Evolutionary conservation across 352 stramenopile genomes (phyloP).

Genomic region (Bremia lactucae): DNA sequence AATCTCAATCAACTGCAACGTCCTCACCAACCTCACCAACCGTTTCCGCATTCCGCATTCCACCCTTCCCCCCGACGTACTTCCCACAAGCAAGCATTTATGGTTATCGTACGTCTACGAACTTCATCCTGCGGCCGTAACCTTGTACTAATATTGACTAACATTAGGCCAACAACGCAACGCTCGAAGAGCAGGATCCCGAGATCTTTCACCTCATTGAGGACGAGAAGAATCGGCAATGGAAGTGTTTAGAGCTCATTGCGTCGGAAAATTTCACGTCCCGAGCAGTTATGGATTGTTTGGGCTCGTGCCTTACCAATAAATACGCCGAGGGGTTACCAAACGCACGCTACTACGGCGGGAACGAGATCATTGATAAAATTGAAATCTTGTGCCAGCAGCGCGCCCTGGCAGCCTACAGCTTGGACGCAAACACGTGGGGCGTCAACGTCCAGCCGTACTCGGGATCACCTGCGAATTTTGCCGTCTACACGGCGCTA

Average conservation of each 20-base stretch:
- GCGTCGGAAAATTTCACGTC: constrained; percentile 99
- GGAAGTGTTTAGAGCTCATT: constrained; percentile 97
- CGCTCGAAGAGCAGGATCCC: constrained; percentile 91
- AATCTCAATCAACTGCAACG: constrained; percentile 2
- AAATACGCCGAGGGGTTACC: constrained; percentile 98
- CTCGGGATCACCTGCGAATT: constrained; percentile 96
- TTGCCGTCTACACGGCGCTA: constrained; percentile 97
- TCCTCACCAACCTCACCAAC: constrained; percentile 9
- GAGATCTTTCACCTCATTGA: constrained; percentile 98
- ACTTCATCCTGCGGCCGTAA: neutral
- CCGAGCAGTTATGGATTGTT: constrained; percentile 96
- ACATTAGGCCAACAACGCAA: constrained; percentile 47
- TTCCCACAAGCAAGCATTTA: constrained; percentile 9
- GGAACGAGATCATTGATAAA: constrained; percentile 97
- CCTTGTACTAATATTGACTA: neutral
- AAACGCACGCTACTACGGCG: constrained; percentile 95
- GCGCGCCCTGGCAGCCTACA: constrained; percentile 90
- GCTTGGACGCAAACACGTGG: constrained; percentile 90
- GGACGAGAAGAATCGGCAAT: constrained; percentile 96
- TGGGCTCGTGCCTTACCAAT: constrained; percentile 98
- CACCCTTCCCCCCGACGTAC: constrained; percentile 4
- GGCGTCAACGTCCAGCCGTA: constrained; percentile 98
- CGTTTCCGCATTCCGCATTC: constrained; percentile 25
- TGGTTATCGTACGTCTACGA: constrained; percentile 44
- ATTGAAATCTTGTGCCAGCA: constrained; percentile 91